phyloP scores from a whole-genome alignment of 805 yeast genomes.

The Metschnikowia anglica region DNA sequence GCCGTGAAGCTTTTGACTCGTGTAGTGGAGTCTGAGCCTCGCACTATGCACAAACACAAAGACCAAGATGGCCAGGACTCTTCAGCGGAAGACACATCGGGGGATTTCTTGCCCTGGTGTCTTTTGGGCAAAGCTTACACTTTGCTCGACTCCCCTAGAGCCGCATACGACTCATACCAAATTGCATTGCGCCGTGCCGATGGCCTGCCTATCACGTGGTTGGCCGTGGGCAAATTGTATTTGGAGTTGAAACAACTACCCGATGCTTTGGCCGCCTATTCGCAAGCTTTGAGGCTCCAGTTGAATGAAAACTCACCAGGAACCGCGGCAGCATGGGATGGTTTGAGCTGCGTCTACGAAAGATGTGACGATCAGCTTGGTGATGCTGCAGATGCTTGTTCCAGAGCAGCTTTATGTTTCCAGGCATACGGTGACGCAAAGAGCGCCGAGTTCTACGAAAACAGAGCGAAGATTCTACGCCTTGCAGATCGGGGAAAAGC shows the following conservation, averaged over 20 bases:
- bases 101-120: conserved; percentile 60
- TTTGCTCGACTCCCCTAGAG: conserved; percentile 44
- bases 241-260: conserved; percentile 57
- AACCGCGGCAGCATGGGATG: conserved; percentile 65
- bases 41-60: conserved; percentile 12
- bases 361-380: conserved; percentile 58
- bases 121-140: conserved; percentile 55
- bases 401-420: conserved; percentile 51
- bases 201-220: conserved; percentile 60
- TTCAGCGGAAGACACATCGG: conserved; percentile 25
- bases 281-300: conserved; percentile 59
- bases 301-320: conserved; percentile 46
- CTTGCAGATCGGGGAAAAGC: conserved; percentile 44
- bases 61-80: conserved; percentile 18
- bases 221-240: conserved; percentile 62
- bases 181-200: conserved; percentile 54
- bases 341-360: conserved; percentile 60
- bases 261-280: conserved; percentile 66
- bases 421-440: conserved; percentile 46
- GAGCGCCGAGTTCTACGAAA: conserved; percentile 42
- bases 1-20: conserved; percentile 22
- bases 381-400: conserved; percentile 62
- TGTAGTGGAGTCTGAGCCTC: conserved; percentile 23
- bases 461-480: conserved; percentile 43
- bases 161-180: conserved; percentile 57